Conservation (phyloP, 805 yeast genomes). For the Hanseniaspora thailandica region DNA sequence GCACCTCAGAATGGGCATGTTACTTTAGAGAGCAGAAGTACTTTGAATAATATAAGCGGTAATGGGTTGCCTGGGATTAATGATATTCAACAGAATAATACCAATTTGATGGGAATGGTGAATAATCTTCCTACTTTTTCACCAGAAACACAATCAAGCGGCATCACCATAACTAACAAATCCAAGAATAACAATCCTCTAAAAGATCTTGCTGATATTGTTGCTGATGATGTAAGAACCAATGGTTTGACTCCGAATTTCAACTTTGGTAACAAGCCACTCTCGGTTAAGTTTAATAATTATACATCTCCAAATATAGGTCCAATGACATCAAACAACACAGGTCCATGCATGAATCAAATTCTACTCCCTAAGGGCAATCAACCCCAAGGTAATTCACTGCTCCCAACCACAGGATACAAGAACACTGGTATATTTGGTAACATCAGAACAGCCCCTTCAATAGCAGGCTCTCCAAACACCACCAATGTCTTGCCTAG, state of each 20-base stretch:
- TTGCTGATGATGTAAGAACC: neutral
- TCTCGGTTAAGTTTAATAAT: neutral
- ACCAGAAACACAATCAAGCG: neutral
- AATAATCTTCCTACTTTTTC: neutral
- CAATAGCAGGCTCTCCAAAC: neutral
- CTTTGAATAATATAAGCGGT: neutral
- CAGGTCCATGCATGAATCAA: neutral
- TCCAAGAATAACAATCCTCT: neutral
- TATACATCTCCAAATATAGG: neutral
- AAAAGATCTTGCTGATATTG: conserved; percentile 5
- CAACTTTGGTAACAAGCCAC: neutral
- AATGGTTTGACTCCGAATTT: neutral
- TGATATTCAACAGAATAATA: neutral
- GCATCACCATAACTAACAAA: neutral
- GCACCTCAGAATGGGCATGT: neutral
- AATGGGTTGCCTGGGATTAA: neutral
- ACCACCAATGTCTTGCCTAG: neutral
- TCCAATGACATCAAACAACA: neutral
- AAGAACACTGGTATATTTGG: neutral
- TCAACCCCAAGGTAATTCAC: neutral
- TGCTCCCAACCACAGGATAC: neutral
- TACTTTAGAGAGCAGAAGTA: neutral
- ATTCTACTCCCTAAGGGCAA: neutral
- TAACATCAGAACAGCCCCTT: neutral
- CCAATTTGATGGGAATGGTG: neutral